Conservation (phyloP, 2,329 filamentous ascomycete species). For the Talaromyces sp. region DNA sequence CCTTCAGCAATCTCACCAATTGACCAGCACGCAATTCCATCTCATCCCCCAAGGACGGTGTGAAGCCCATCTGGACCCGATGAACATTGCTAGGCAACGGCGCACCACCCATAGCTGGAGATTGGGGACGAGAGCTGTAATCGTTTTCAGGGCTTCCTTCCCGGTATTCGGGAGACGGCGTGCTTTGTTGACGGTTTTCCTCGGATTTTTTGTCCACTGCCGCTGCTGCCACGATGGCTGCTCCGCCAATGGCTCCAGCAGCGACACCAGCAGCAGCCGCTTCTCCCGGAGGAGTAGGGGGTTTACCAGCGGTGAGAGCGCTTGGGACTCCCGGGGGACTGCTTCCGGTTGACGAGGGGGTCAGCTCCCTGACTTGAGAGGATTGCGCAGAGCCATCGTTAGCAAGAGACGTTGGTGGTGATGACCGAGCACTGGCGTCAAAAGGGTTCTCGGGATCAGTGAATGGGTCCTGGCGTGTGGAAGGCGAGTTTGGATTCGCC, state of each 20-base stretch:
- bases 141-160: conserved; percentile 20
- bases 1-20: conserved; percentile 81
- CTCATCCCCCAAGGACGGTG: conserved; percentile 87
- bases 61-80: conserved; percentile 91
- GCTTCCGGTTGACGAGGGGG: conserved; percentile 16
- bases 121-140: conserved; percentile 31
- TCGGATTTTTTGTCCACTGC: conserved; percentile 17
- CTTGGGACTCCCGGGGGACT: not conserved
- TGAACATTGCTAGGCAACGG: conserved; percentile 67
- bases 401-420: conserved; percentile 16
- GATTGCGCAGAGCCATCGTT: conserved; percentile 11
- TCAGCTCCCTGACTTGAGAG: conserved; percentile 38
- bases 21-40: conserved; percentile 75
- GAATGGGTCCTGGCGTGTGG: conserved; percentile 37
- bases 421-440: conserved; percentile 52
- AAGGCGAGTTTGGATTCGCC: not conserved
- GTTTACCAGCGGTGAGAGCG: not conserved
- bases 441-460: conserved; percentile 66
- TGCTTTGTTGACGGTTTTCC: conserved; percentile 17
- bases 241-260: conserved; percentile 36
- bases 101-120: conserved; percentile 51
- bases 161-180: conserved; percentile 17
- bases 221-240: conserved; percentile 28
- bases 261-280: conserved; percentile 24
- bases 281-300: not conserved